A percentile compares a stretch with the other conserved stretches of the same genome.
Evolutionary conservation across 1,139 yeast species (phyloP).

Genomic region (Geotrichum citri-aurantii): DNA sequence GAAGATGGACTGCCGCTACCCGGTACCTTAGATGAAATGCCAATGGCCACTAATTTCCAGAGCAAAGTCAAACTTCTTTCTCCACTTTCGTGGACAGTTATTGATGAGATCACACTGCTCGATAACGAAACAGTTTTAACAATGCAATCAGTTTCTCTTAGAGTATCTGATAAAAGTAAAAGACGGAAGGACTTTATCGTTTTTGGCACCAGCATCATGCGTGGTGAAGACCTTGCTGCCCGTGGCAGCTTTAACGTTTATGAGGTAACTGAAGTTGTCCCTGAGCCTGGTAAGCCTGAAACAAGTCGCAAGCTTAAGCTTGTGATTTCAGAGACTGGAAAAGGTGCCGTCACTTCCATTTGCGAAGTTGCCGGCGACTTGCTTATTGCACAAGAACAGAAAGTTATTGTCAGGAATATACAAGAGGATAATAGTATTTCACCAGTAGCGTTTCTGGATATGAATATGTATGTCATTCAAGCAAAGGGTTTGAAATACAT

Average conservation of each 20-base stretch:
- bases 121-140: constrained; percentile 63
- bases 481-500: constrained; percentile 80
- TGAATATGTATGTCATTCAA: constrained; percentile 72
- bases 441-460: constrained; percentile 91
- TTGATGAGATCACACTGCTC: constrained; percentile 61
- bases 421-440: constrained; percentile 75
- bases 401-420: constrained; percentile 66
- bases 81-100: constrained; percentile 69
- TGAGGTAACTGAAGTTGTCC: constrained; percentile 79
- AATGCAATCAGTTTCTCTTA: constrained; percentile 54
- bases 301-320: constrained; percentile 73
- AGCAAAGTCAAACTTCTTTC: constrained; percentile 64
- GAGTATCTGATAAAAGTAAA: constrained; percentile 48
- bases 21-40: constrained; percentile 49
- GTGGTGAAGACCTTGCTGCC: constrained; percentile 79
- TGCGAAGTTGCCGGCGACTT: constrained; percentile 82
- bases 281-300: constrained; percentile 86
- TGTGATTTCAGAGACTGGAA: constrained; percentile 67
- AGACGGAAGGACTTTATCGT: constrained; percentile 64
- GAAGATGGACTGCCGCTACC: constrained; percentile 66
- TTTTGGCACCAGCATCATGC: constrained; percentile 68
- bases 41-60: constrained; percentile 50
- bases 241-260: constrained; percentile 72
- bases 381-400: constrained; percentile 83
- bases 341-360: constrained; percentile 79